A percentile compares a stretch with the other conserved stretches of the same genome.
Evolutionary conservation across 306 rosid genomes (phyloP).

Genomic region (Rosa lucieae): DNA sequence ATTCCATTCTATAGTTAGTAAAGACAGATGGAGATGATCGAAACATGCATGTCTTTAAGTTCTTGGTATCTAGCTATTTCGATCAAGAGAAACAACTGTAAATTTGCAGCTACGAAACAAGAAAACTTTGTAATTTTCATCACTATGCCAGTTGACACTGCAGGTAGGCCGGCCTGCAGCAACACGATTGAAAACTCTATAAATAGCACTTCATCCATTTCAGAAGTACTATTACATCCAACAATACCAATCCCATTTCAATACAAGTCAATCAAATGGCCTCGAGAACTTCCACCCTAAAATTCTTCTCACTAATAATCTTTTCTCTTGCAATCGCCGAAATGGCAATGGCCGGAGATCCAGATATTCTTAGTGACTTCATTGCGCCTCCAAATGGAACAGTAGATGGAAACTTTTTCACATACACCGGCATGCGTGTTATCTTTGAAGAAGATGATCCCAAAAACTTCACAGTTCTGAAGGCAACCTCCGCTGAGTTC

Average conservation of each 20-base stretch:
- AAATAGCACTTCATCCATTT: neutral
- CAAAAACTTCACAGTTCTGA: neutral
- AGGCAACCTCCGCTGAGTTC: constrained; percentile 6
- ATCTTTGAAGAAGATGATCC: neutral
- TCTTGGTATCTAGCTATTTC: too few species aligned
- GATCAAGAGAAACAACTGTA: too few species aligned
- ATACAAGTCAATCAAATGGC: neutral
- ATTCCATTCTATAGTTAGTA: too few species aligned
- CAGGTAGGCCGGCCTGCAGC: neutral
- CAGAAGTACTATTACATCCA: neutral
- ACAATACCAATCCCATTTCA: constrained; percentile 1
- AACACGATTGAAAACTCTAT: neutral
- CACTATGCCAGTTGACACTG: neutral
- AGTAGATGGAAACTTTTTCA: constrained; percentile 40
- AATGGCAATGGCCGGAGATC: constrained; percentile 34
- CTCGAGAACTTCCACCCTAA: constrained; percentile 8
- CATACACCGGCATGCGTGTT: neutral
- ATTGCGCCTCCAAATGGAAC: constrained; percentile 23
- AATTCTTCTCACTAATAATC: constrained; percentile 23
- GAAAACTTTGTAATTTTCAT: neutral
- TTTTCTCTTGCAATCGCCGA: constrained; percentile 16
- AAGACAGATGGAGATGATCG: too few species aligned
- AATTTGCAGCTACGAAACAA: neutral
- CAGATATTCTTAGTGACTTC: constrained; percentile 45
- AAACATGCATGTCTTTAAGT: too few species aligned